Evolutionary conservation across 768 basidiomycete species (phyloP), one percentile per base, ranked within the genome.

Genomic region (Mycena capillaripes): DNA sequence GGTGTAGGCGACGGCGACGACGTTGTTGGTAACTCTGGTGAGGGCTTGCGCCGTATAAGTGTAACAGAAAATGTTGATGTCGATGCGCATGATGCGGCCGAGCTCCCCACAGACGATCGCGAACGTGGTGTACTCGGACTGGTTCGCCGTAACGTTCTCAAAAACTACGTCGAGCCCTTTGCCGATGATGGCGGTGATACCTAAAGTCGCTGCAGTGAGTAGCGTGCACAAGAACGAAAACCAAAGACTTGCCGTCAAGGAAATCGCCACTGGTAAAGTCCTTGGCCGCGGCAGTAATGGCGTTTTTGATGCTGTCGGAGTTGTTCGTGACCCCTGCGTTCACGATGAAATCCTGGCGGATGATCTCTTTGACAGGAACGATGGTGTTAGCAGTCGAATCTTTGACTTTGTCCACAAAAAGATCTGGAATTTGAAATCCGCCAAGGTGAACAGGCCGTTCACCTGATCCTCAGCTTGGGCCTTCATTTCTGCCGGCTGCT

Each of bases 11-110:
- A 38, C 48, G 32, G 4, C 23, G 16, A 52, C 48, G 16, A 52
- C 48, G 17, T 64, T 64, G 48, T 64, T 52, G 8, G 34, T 64
- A 4, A 64, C 62, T 48, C 23, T 23, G 29, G 48, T 52, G 46
- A 64, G 62, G 1, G 5, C 62, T 6, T 32, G 14, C 32, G 48
- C 19, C 17, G 44, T 21, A 14, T 12, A 64, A 12, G 62, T 64
- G 62, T 64, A 34, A 48, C 62, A 52, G 34, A n/a, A 64, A 36
- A 50, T 61, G 42, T 48, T 32, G 19, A 61, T 29, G 60, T 61
- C 42, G 44, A 61, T 46, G 60, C 38, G 42, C 60, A 61, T 29
- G 17, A 61, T 46, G 60, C 42, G 27, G 14, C 60, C 42, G 29
- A 61, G 60, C 25, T 42, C 42, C 17, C 60, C 60, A n/a, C 60